Evolutionary conservation across 1,284 basidiomycete species (phyloP).

Genomic region (Sphagnurus paluster): DNA sequence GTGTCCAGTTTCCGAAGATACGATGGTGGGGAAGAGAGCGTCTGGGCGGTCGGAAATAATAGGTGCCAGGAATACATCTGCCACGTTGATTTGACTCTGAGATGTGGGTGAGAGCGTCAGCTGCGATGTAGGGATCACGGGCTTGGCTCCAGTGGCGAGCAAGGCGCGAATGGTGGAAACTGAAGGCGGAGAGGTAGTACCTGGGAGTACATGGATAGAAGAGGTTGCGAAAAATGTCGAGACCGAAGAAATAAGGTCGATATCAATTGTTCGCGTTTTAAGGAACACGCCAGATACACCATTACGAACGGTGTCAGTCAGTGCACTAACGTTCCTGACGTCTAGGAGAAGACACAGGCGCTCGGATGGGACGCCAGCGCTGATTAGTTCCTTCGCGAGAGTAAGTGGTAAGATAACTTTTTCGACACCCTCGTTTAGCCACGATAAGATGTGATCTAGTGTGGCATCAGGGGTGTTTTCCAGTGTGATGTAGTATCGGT

Average conservation of each 20-base stretch:
- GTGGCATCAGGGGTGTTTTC: conserved; percentile 49
- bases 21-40: conserved; percentile 91
- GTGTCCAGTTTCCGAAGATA: conserved; percentile 74
- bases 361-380: conserved; percentile 62
- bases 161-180: conserved; percentile 57
- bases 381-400: conserved; percentile 66
- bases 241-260: conserved; percentile 72
- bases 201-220: conserved; percentile 63
- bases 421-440: conserved; percentile 75
- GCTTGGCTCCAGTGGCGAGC: conserved; percentile 57
- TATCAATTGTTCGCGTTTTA: conserved; percentile 65
- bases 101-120: conserved; percentile 63
- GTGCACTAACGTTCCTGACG: conserved; percentile 68
- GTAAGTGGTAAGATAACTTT: conserved; percentile 75
- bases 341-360: conserved; percentile 77
- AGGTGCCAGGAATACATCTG: conserved; percentile 85
- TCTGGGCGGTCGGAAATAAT: conserved; percentile 88
- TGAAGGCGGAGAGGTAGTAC: conserved; percentile 45
- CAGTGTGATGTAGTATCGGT: conserved; percentile 52
- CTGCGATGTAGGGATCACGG: conserved; percentile 75
- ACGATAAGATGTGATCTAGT: conserved; percentile 59
- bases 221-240: conserved; percentile 71
- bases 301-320: conserved; percentile 69
- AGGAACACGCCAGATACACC: conserved; percentile 78
- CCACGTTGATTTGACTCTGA: conserved; percentile 65